A percentile compares a stretch with the other conserved stretches of the same genome.
phyloP scores from a whole-genome alignment of 371 early-diverging fungal genomes.

The Gilbertella persicaria region DNA sequence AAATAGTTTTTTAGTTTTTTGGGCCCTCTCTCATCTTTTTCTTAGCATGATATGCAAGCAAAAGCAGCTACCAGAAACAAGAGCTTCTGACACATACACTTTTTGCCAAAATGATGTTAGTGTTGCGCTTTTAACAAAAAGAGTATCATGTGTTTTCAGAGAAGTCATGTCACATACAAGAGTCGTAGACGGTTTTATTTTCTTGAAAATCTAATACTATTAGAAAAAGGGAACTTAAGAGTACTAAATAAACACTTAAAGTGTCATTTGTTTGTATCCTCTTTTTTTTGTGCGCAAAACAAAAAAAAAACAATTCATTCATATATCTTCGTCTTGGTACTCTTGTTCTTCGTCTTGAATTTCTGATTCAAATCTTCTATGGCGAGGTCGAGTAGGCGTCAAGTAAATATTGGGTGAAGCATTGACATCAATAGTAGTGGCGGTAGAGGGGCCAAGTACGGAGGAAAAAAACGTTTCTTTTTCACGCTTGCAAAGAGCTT shows the following conservation, averaged over 20 bases:
- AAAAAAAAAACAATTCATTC: slow-evolving; percentile 16
- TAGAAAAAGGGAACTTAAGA: too few species aligned
- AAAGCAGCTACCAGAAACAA: too few species aligned
- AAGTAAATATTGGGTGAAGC: slow-evolving; percentile 14
- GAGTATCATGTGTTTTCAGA: too few species aligned
- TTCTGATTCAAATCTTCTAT: slow-evolving; percentile 11
- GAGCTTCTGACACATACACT: too few species aligned
- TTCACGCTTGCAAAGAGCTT: slow-evolving; percentile 15
- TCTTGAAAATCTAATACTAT: too few species aligned
- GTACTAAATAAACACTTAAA: too few species aligned
- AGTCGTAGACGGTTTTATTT: not conserved
- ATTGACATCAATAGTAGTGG: slow-evolving; percentile 1
- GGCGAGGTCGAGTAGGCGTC: slow-evolving; percentile 15
- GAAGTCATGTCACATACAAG: not conserved
- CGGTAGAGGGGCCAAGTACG: slow-evolving; percentile 13
- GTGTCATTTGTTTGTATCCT: slow-evolving; percentile 1
- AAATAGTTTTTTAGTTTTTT: too few species aligned
- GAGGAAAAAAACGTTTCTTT: slow-evolving; percentile 15
- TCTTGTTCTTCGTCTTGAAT: slow-evolving; percentile 14
- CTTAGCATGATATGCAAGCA: too few species aligned
- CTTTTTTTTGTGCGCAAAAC: slow-evolving; percentile 2
- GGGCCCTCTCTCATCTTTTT: too few species aligned
- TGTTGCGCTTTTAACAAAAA: too few species aligned
- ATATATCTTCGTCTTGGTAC: slow-evolving; percentile 18
- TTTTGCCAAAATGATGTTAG: too few species aligned